These are phyloP conservation scores for Globisporangium alternatum DNA, from an alignment of 352 stramenopile species.

Conservation along the genomic window DNA sequence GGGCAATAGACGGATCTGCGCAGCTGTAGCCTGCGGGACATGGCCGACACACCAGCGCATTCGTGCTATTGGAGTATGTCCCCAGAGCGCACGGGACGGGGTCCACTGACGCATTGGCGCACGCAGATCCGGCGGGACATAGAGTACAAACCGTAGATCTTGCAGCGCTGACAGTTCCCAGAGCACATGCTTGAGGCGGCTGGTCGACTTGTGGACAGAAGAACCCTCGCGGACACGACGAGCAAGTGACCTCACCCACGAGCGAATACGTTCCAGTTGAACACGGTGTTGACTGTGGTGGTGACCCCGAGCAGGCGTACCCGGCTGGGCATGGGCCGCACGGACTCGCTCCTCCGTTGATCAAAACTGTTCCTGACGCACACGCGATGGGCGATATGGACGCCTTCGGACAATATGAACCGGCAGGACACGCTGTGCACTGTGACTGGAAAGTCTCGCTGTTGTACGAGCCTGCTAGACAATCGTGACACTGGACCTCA, in stretches of 20 bases:
- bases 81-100: background rate
- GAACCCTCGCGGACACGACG: slow-evolving; percentile 31
- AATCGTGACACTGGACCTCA: slow-evolving; percentile 43
- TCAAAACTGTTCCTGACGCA: slow-evolving; percentile 30
- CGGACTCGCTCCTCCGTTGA: slow-evolving; percentile 17
- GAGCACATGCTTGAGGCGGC: slow-evolving; percentile 12
- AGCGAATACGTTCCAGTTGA: slow-evolving; percentile 15
- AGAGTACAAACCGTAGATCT: slow-evolving; percentile 24
- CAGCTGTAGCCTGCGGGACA: slow-evolving; percentile 63
- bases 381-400: slow-evolving; percentile 29
- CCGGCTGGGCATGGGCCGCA: slow-evolving; percentile 55
- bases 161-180: slow-evolving; percentile 19
- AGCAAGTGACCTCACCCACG: slow-evolving; percentile 24
- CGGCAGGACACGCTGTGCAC: slow-evolving; percentile 43
- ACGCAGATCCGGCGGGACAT: slow-evolving; percentile 54
- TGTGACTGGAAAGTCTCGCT: slow-evolving; percentile 24
- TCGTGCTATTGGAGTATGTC: slow-evolving; percentile 10
- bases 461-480: slow-evolving; percentile 38
- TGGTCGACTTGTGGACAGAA: slow-evolving; percentile 20
- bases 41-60: slow-evolving; percentile 20
- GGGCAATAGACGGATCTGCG: slow-evolving; percentile 30
- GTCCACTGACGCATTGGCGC: slow-evolving; percentile 17
- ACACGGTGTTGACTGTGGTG: slow-evolving; percentile 13
- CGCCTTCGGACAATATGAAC: slow-evolving; percentile 41
- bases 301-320: slow-evolving; percentile 28